These are phyloP conservation scores for Grosmannia penicillata DNA, from an alignment of 2,329 filamentous ascomycete genomes.

Conservation along the genomic window DNA sequence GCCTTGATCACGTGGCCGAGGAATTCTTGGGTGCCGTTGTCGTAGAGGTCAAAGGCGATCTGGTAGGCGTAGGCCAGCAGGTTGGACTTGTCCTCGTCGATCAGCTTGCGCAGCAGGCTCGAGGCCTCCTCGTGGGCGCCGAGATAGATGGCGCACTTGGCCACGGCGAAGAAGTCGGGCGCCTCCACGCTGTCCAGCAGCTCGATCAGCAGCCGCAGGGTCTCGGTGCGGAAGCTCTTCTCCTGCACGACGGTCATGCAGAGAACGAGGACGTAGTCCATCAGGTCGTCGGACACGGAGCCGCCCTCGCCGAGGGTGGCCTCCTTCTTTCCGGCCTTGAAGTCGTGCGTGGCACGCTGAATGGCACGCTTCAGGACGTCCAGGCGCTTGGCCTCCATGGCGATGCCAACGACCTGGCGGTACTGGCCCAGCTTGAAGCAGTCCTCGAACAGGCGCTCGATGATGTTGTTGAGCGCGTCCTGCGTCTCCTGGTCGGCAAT, in stretches of 20 bases:
- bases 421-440: constrained; percentile 80
- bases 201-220: constrained; percentile 81
- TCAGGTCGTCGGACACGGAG: constrained; percentile 70
- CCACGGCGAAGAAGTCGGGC: constrained; percentile 95
- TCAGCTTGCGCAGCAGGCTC: constrained; percentile 66
- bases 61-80: constrained; percentile 85
- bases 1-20: constrained; percentile 75
- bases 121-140: constrained; percentile 86
- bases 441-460: constrained; percentile 80
- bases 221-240: constrained; percentile 66
- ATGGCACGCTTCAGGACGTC: constrained; percentile 79
- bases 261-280: constrained; percentile 91
- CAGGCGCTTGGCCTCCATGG: constrained; percentile 85
- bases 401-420: constrained; percentile 91
- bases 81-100: constrained; percentile 62
- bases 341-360: constrained; percentile 74
- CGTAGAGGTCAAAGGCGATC: constrained; percentile 94
- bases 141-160: constrained; percentile 92
- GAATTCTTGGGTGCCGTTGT: constrained; percentile 97
- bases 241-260: constrained; percentile 98
- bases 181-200: constrained; percentile 85
- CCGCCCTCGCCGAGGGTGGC: constrained; percentile 26
- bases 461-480: constrained; percentile 65
- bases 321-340: constrained; percentile 55
- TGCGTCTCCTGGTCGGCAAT: constrained; percentile 57